phyloP scores from a whole-genome alignment of 176 grass and related monocot species.

The Oryza officinalis region DNA sequence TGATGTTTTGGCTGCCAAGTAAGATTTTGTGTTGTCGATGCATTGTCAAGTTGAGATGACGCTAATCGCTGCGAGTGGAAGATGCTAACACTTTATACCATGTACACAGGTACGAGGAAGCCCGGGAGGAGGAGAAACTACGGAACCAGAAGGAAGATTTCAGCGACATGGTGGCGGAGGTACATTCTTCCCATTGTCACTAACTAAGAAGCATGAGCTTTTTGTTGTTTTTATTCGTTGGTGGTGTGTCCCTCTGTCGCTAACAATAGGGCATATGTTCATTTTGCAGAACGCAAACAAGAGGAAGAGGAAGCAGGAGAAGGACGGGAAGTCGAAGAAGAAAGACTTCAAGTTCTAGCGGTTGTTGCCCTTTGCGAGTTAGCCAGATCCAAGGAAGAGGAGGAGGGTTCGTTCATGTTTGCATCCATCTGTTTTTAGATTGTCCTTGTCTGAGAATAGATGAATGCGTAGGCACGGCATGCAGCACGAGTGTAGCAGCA shows the following conservation, averaged over 20 bases:
- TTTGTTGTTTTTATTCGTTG: not conserved
- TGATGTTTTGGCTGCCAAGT: constrained; percentile 98
- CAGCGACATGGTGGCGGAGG: constrained; percentile 98
- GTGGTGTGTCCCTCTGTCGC: not conserved
- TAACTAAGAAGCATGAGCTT: not conserved
- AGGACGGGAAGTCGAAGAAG: constrained; percentile 78
- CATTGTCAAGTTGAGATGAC: not conserved
- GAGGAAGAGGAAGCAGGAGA: constrained; percentile 71
- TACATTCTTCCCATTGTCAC: not conserved
- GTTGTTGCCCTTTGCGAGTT: not conserved
- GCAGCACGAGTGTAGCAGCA: not conserved
- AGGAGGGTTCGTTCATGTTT: not conserved
- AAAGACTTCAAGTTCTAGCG: constrained; percentile 97
- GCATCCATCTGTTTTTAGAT: not conserved
- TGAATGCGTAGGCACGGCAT: not conserved
- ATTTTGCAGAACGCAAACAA: constrained; percentile 67
- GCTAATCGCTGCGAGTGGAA: not conserved
- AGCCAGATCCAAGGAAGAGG: not conserved
- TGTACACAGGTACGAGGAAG: constrained; percentile 76
- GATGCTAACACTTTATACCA: not conserved
- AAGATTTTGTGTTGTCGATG: constrained; percentile 1
- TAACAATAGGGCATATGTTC: constrained; percentile 28
- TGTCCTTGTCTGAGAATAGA: not conserved
- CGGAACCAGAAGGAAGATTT: constrained; percentile 97
- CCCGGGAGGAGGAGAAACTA: constrained; percentile 82